phyloP scores from a whole-genome alignment of 83 land plant species.

The Isoetes engelmannii region DNA sequence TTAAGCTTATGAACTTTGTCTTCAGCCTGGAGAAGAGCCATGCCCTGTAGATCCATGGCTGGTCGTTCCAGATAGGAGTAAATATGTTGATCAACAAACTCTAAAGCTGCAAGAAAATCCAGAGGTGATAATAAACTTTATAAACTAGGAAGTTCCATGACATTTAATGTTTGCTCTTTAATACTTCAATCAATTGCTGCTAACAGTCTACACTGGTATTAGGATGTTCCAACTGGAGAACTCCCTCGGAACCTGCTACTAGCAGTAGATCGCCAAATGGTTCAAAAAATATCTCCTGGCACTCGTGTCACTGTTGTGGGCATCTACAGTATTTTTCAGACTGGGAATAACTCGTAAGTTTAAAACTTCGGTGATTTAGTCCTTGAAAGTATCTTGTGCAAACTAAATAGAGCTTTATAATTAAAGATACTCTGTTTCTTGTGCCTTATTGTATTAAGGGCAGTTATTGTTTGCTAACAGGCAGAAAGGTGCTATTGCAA shows the following conservation, averaged over 20 bases:
- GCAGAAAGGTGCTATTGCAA: constrained; percentile 92
- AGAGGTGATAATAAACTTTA: constrained; percentile 43
- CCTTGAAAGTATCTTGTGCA: not conserved
- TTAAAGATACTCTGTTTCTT: too few relatives aligned
- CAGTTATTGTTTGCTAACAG: constrained; percentile 24
- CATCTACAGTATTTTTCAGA: constrained; percentile 86
- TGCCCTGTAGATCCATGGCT: constrained; percentile 96
- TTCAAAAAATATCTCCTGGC: constrained; percentile 87
- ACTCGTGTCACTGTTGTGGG: constrained; percentile 89
- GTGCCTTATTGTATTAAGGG: too few relatives aligned
- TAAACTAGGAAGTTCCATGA: not conserved
- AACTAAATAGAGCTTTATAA: too few relatives aligned
- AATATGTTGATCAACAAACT: constrained; percentile 96
- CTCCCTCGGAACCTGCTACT: constrained; percentile 91
- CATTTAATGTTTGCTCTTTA: not conserved
- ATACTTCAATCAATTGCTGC: not conserved
- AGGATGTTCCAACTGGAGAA: constrained; percentile 99
- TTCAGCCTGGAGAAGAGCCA: constrained; percentile 92
- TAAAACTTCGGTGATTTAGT: not conserved
- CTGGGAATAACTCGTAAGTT: constrained; percentile 39
- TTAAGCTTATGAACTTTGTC: not conserved
- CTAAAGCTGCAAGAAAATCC: constrained; percentile 96
- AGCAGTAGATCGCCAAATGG: constrained; percentile 84
- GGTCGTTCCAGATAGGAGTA: constrained; percentile 84
- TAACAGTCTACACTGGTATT: not conserved